A percentile compares a stretch with the other conserved stretches of the same genome.
Conservation (phyloP, 352 stramenopile genomes). For the Plasmopara halstedii region DNA sequence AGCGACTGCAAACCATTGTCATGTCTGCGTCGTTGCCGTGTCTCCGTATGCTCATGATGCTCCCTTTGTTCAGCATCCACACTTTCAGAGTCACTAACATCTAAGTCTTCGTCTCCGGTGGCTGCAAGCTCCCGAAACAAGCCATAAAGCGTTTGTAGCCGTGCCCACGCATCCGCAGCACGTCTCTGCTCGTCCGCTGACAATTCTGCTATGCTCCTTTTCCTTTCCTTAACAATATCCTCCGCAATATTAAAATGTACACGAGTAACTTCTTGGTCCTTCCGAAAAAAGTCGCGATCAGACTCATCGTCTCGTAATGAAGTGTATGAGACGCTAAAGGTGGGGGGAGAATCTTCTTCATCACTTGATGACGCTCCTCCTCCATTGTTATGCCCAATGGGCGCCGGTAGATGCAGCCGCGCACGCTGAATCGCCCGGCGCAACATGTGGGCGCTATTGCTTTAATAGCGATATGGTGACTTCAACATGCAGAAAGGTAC, state of each 20-base stretch:
- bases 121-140: constrained; percentile 43
- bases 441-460: no score
- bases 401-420: constrained; percentile 48
- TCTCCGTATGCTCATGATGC: neutral
- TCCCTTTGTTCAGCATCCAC: neutral
- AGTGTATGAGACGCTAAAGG: constrained; percentile 43
- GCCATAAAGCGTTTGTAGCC: constrained; percentile 49
- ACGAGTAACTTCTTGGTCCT: constrained; percentile 16
- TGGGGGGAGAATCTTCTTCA: constrained; percentile 12
- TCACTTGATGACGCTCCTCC: constrained; percentile 20
- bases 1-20: constrained; percentile 47
- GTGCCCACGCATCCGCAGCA: constrained; percentile 44
- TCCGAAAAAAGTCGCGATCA: constrained; percentile 22
- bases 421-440: constrained; percentile 45
- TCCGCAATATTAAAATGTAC: constrained; percentile 14
- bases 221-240: neutral
- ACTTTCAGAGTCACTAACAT: constrained; percentile 19
- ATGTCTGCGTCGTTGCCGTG: constrained; percentile 5
- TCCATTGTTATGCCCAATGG: constrained; percentile 52
- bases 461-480: no score
- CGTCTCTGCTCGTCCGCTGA: constrained; percentile 40
- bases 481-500: no score
- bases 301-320: constrained; percentile 20
- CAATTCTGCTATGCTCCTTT: constrained; percentile 20
- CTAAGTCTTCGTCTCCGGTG: constrained; percentile 6